Base-by-base conservation (phyloP, 2,329 filamentous ascomycete genomes). In the Neonectria sp. region DNA sequence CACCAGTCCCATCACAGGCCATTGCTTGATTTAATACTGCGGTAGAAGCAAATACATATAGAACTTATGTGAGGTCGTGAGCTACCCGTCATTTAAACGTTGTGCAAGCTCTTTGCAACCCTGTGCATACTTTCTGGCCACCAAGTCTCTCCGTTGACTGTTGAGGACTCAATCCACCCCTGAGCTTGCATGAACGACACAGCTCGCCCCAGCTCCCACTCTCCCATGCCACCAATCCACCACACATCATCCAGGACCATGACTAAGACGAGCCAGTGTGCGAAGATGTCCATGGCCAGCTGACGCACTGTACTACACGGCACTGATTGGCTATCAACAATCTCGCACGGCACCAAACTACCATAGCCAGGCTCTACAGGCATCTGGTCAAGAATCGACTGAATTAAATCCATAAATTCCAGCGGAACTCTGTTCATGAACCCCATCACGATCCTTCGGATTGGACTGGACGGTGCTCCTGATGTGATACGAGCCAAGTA, bases 341-440 rank as follows among this genome's bases (percentile, higher is more conserved):
- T 46, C 25, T 13, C 12, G 46, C 4, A 55, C 29, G 1, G 45
- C 46, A 1, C 27, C 51, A 2, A n/a, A 1, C n/a, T 51, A 17
- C 17, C 51, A 11, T 17, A 3, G 35, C 1, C 2, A 37, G 15
- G 17, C 7, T 40, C 15, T 3, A n/a, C 57, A 4, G 61, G 67
- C 0, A 79, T 73, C 1, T 53, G 29, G 2, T 74, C 73, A 0
- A 83, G 67, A 6, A 77, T 77, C 3, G 75, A 74, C 49, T 82
- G 79, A 2, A 84, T 74, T 1, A 83, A 64, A 1, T 59, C 73
- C 0, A 85, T 68, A 35, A 74, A 84, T 0, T 75, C 68, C 1
- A 68, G 63, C 0, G 81, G 80, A 0, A 77, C 79, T 25, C 79
- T 78, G 68, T 84, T 83, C 4, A 84, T 43, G n/a, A 83, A 83